These are phyloP conservation scores for Fusarium citri DNA, from an alignment of 2,329 filamentous ascomycete species.

Conservation along the genomic window DNA sequence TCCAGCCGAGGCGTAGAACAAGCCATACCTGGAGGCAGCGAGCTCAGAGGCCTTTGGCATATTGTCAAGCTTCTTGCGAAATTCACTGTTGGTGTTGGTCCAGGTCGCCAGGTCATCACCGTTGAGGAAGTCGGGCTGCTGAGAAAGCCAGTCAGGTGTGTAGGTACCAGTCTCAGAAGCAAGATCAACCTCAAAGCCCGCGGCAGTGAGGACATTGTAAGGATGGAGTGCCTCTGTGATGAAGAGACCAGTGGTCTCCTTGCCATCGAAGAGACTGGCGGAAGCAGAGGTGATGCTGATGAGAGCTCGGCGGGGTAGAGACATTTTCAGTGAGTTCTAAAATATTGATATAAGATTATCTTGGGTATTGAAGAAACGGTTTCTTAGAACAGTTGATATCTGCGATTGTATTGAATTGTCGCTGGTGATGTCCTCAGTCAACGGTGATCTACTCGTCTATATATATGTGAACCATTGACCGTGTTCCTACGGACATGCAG, in stretches of 20 bases:
- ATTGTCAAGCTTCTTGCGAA: conserved; percentile 58
- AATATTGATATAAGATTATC: too few relatives aligned
- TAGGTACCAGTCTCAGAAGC: conserved; percentile 14
- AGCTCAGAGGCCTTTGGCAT: conserved; percentile 51
- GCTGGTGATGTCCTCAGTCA: not conserved
- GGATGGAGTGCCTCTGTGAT: conserved; percentile 13
- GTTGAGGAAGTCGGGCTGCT: conserved; percentile 20
- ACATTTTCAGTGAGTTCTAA: not conserved
- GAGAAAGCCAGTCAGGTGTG: conserved; percentile 16
- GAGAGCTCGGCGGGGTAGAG: conserved; percentile 20
- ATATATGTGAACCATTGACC: not conserved
- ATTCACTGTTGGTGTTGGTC: conserved; percentile 56
- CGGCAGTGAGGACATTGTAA: conserved; percentile 10
- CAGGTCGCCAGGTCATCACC: conserved; percentile 41
- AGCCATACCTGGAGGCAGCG: conserved; percentile 40
- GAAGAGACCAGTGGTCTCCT: conserved; percentile 19
- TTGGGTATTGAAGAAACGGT: not conserved
- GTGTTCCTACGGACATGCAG: not conserved
- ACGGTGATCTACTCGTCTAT: not conserved
- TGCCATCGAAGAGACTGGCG: conserved; percentile 18
- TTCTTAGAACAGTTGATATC: not conserved
- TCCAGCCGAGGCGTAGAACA: conserved; percentile 38
- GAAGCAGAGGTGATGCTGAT: conserved; percentile 26
- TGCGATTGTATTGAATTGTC: not conserved
- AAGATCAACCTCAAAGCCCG: conserved; percentile 14